Base-by-base conservation (phyloP, 768 basidiomycete species). In the Kwoniella pini region DNA sequence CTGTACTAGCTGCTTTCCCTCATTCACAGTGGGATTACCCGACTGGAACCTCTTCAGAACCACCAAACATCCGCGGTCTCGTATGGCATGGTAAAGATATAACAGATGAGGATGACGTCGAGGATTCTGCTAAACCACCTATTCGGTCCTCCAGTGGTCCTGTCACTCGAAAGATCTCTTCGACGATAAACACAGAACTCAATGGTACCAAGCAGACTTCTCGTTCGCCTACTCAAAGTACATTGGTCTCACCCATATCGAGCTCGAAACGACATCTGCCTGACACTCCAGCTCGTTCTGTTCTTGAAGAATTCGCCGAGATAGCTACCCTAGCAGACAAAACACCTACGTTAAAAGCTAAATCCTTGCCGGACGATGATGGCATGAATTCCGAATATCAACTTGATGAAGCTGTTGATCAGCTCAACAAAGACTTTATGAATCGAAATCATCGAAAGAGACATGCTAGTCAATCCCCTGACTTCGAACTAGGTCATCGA, bases 241-340 rank as follows among this genome's bases (percentile, higher is more conserved):
- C 71, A 4, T 58, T 73, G 31, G 71, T 73, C 7, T 73, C 71
- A 5, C 71, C 71, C 11, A 73, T 62, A 17, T 70, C 71, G 1
- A 63, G 63, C 31, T 65, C 68, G 4, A 52, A 62, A 13, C 50
- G 65, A 17, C 45, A 62, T 15, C 45, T 69, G 31, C 72, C 69
- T 27, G 63, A 67, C 30, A 74, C 72, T 4, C 72, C 72, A 3
- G 72, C 72, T 19, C 56, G 72, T 31, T 71, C 69, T 4, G 69
- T 74, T 31, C 46, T 74, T 7, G 72, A 74, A 21, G 72, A 74
- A 48, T 74, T 74, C 30, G 72, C 72, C 12, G 72, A 71, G 22
- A 61, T 74, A 19, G 72, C 69, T 17, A 67, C 72, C n/a, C 42
- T 67, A 26, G 66, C 69, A 9, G 72, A 74, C 19, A 70, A 74